Conservation (phyloP, 78 protist genomes). For the Dictyostelium brefeldianum region DNA sequence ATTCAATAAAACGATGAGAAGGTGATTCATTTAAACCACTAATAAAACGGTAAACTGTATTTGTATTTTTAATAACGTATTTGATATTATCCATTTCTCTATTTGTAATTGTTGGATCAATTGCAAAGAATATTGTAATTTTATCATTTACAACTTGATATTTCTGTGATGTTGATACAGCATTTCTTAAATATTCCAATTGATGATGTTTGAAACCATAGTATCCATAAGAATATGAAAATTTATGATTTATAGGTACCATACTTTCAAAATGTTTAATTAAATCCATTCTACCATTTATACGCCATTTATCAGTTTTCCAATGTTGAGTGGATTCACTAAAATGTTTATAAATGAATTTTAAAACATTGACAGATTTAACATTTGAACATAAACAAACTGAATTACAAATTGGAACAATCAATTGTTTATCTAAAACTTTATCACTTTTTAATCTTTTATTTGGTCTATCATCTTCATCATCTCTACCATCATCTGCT, state of each 20-base stretch:
- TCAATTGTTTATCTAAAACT: too few species aligned
- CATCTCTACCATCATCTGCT: too few species aligned
- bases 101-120: neutral
- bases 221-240: neutral
- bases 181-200: neutral
- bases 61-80: neutral
- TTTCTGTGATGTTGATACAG: neutral
- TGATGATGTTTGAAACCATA: neutral
- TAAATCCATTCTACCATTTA: constrained; percentile 8
- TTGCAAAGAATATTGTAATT: neutral
- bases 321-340: neutral
- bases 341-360: neutral
- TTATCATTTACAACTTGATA: neutral
- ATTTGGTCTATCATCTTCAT: too few species aligned
- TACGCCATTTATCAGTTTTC: neutral
- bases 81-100: constrained; percentile 10
- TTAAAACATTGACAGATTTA: neutral
- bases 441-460: too few species aligned
- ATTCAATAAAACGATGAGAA: too few species aligned
- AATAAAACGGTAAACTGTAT: neutral
- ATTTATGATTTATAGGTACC: neutral
- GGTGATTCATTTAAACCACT: neutral
- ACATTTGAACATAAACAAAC: neutral
- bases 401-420: too few species aligned
- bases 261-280: neutral